Evolutionary conservation across 2,329 filamentous ascomycete species (phyloP), one percentile per base, ranked within the genome.

Genomic region (Sphaerulina vaccinii): DNA sequence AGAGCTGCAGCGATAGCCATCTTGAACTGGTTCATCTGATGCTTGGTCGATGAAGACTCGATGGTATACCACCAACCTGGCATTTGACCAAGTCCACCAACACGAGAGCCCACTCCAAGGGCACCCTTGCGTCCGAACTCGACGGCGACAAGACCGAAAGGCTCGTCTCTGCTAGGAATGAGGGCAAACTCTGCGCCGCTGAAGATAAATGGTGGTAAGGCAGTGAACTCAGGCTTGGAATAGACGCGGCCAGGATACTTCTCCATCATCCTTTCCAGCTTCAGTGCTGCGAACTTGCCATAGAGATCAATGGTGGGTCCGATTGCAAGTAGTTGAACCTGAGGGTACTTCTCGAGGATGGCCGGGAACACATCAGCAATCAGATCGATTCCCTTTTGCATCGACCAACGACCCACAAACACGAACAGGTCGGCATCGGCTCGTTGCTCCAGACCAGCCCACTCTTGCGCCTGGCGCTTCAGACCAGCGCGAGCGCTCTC

Each of bases 41-140:
- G 83, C 37, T 76, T 76, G 0, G 82, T 83, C 1, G 80, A 80
- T 5, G 77, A 82, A 0, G 81, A 84, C 65, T 86, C 84, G 50
- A 86, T 79, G 0, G 83, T 85, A 65, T 81, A 86, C 83, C 83
- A 86, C 79, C 83, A 86, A 19, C 84, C 84, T 16, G 84, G 84
- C 83, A 86, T 86, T 63, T 84, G 80, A n/a, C 83, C 82, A 18
- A 86, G 74, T 49, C 83, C 84, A 58, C 83, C 83, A 32, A 86
- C 84, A 48, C 82, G 75, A 32, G 83, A 81, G 39, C 83, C 84
- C 50, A 86, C 81, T 59, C 83, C 83, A 37, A 86, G 74, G 16
- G 83, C 84, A 60, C 83, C 84, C 65, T 86, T 86, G 19, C 84
- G 75, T 51, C 83, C 83, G 58, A 86, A 86, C 61, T 86, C 83